Percentiles rank a stretch among this genome's conserved stretches.
Conservation (phyloP, 495 filamentous ascomycete genomes). For the Extremus antarcticus region DNA sequence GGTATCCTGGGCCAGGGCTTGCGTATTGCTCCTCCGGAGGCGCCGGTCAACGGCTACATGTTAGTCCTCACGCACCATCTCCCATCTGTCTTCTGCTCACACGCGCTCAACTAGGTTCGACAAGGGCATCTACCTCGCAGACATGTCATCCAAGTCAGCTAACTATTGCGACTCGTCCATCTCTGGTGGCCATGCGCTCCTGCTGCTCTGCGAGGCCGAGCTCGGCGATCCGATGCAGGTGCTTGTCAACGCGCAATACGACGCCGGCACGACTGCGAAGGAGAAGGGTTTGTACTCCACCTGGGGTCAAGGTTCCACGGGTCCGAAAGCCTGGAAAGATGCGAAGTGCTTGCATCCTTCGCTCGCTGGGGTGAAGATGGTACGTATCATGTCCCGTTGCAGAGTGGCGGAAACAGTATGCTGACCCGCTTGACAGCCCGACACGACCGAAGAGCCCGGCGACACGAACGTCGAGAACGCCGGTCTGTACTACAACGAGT, state of each 20-base stretch:
- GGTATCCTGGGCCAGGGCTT: slow-evolving; percentile 77
- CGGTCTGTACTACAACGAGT: slow-evolving; percentile 53
- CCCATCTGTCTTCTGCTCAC: background rate
- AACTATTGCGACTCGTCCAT: slow-evolving; percentile 53
- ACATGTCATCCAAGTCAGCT: slow-evolving; percentile 69
- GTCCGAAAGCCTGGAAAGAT: slow-evolving; percentile 65
- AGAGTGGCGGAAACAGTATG: background rate
- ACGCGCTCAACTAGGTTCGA: slow-evolving; percentile 11
- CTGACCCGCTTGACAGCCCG: slow-evolving; percentile 33
- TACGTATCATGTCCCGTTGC: slow-evolving; percentile 22
- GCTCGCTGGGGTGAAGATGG: slow-evolving; percentile 56
- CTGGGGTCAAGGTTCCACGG: slow-evolving; percentile 49
- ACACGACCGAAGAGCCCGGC: slow-evolving; percentile 32
- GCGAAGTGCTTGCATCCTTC: slow-evolving; percentile 50
- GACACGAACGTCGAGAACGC: slow-evolving; percentile 28
- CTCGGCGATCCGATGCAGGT: slow-evolving; percentile 60
- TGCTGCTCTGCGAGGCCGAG: slow-evolving; percentile 71
- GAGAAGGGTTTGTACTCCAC: slow-evolving; percentile 51
- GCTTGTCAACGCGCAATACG: slow-evolving; percentile 40
- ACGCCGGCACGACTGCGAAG: slow-evolving; percentile 53
- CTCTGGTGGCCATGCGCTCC: slow-evolving; percentile 41
- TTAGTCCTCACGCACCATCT: slow-evolving; percentile 16
- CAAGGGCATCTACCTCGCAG: slow-evolving; percentile 79
- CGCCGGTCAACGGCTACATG: slow-evolving; percentile 62
- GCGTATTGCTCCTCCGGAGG: slow-evolving; percentile 76